Percentiles rank a stretch among this genome's conserved stretches.
phyloP scores from a whole-genome alignment of 768 basidiomycete genomes.

The Mycena epipterygia region DNA sequence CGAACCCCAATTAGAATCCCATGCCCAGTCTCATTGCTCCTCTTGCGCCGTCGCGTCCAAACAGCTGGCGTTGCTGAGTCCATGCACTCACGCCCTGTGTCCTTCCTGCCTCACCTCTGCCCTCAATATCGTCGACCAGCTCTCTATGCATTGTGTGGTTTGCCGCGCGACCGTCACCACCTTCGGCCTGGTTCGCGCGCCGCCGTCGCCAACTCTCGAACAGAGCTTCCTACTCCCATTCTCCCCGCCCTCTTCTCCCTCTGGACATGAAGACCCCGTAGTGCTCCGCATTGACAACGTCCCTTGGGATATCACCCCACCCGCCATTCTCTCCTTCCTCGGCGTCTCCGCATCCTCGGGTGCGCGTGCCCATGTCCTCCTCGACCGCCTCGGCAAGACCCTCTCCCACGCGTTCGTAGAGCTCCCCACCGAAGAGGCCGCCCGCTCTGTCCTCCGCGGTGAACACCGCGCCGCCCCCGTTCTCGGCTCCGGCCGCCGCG shows the following conservation, averaged over 20 bases:
- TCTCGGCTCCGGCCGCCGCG: slow-evolving; percentile 82
- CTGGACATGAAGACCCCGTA: slow-evolving; percentile 54
- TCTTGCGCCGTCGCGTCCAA: slow-evolving; percentile 41
- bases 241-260: slow-evolving; percentile 32
- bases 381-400: slow-evolving; percentile 88
- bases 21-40: slow-evolving; percentile 51
- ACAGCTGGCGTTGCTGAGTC: slow-evolving; percentile 74
- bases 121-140: slow-evolving; percentile 91
- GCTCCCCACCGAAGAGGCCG: slow-evolving; percentile 70
- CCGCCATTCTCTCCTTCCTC: slow-evolving; percentile 76
- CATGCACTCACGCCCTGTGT: slow-evolving; percentile 84
- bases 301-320: slow-evolving; percentile 92
- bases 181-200: slow-evolving; percentile 65
- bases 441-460: slow-evolving; percentile 76
- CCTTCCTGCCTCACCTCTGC: slow-evolving; percentile 88
- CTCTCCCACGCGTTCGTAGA: slow-evolving; percentile 89
- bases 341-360: slow-evolving; percentile 77
- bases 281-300: slow-evolving; percentile 91
- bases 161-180: slow-evolving; percentile 79
- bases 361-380: slow-evolving; percentile 79
- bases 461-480: slow-evolving; percentile 64
- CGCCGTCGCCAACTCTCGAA: slow-evolving; percentile 32
- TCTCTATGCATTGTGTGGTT: slow-evolving; percentile 88
- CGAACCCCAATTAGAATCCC: slow-evolving; percentile 37
- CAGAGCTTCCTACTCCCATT: slow-evolving; percentile 29